phyloP scores from a whole-genome alignment of 176 grass and related monocot species.

The Ensete glaucum region DNA sequence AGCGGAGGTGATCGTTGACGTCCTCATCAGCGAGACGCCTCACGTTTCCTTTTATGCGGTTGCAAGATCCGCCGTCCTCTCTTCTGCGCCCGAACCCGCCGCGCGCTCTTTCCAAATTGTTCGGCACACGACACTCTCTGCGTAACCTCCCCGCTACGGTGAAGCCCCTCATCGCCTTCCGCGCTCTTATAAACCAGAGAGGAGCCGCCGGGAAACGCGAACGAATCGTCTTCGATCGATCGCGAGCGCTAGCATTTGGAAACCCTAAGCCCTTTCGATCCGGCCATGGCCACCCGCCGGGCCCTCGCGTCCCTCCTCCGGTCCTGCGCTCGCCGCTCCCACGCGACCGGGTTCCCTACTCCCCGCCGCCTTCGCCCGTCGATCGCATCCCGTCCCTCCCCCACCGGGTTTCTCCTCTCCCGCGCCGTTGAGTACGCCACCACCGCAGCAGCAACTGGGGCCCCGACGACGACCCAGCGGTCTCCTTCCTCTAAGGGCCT shows the following conservation, averaged over 20 bases:
- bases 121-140: no score
- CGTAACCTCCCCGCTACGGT: no score
- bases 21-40: no score
- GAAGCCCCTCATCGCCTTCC: no score
- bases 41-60: no score
- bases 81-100: no score
- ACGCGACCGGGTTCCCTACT: background rate
- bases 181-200: no score
- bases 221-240: background rate
- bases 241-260: background rate
- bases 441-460: background rate
- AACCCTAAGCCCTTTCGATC: background rate
- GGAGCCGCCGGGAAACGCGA: no score
- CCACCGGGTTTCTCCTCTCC: conserved; percentile 1
- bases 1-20: no score
- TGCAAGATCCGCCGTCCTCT: no score
- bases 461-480: background rate
- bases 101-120: no score
- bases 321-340: background rate
- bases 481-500: background rate
- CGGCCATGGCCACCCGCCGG: conserved; percentile 11
- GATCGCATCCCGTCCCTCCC: background rate
- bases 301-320: conserved; percentile 6
- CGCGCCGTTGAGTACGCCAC: conserved; percentile 5
- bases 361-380: background rate